Evolutionary conservation across 2,329 filamentous ascomycete species (phyloP).

Genomic region (Purpureocillium lavendulum): DNA sequence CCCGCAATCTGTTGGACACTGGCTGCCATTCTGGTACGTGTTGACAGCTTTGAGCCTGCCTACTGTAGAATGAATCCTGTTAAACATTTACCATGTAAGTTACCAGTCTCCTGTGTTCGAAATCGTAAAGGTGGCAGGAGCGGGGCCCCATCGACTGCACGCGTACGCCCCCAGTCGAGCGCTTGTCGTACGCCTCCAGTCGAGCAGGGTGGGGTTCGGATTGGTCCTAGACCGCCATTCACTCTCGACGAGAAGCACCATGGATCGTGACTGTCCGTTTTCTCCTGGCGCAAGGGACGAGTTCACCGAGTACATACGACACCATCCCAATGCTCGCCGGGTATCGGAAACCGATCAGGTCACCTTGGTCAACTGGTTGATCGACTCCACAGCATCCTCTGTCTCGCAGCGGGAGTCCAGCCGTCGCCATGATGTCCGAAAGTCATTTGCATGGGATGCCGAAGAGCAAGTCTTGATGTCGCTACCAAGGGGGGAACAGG

Average conservation of each 20-base stretch:
- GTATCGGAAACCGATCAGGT: conserved; percentile 1
- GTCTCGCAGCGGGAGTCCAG: conserved; percentile 6
- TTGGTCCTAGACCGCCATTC: not conserved
- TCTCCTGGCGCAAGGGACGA: not conserved
- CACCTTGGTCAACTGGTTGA: not conserved
- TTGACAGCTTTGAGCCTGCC: not conserved
- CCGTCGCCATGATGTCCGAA: conserved; percentile 8
- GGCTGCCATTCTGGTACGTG: not conserved
- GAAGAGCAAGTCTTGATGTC: not conserved
- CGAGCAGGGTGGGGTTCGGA: not conserved
- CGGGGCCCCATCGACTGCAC: conserved; percentile 1
- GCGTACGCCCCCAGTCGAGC: conserved; percentile 3
- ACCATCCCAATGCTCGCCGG: conserved; percentile 1
- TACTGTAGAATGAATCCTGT: not conserved
- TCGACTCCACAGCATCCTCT: conserved; percentile 1
- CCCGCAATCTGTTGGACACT: not conserved
- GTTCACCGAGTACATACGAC: conserved; percentile 1
- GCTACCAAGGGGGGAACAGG: conserved; percentile 1
- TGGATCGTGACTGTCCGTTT: conserved; percentile 1
- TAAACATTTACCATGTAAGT: not conserved
- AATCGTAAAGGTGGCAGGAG: not conserved
- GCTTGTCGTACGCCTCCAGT: not conserved
- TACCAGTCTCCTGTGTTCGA: not conserved
- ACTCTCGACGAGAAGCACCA: not conserved
- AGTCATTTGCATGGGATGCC: conserved; percentile 7